These are phyloP conservation scores for Crucihimalaya himalaica DNA, from an alignment of 345 rosid genomes.

Conservation along the genomic window DNA sequence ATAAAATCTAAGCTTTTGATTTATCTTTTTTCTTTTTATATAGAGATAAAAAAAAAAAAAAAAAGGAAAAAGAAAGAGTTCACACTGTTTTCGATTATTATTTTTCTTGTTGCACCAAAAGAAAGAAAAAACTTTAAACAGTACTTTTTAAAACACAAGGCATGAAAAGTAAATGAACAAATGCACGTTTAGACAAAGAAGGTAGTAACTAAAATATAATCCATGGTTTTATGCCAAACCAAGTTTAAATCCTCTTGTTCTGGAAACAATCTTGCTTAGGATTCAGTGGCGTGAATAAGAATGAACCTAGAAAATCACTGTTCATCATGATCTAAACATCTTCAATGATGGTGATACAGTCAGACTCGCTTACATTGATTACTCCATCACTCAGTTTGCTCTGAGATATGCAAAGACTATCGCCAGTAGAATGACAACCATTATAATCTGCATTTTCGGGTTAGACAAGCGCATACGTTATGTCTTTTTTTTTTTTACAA, in stretches of 20 bases:
- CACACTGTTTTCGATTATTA: background rate
- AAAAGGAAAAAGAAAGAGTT: background rate
- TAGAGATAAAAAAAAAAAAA: background rate
- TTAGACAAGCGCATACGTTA: background rate
- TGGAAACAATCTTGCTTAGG: slow-evolving; percentile 28
- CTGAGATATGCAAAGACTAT: slow-evolving; percentile 49
- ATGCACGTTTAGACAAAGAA: slow-evolving; percentile 10
- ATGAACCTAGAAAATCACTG: slow-evolving; percentile 16
- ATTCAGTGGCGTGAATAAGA: slow-evolving; percentile 10
- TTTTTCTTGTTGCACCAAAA: background rate
- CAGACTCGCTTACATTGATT: background rate
- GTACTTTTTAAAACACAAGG: background rate
- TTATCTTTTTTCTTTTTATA: background rate
- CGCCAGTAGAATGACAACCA: slow-evolving; percentile 53
- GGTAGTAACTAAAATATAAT: slow-evolving; percentile 12
- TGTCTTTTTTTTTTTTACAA: background rate
- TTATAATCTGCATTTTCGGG: slow-evolving; percentile 45
- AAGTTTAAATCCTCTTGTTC: slow-evolving; percentile 15
- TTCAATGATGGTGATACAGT: background rate
- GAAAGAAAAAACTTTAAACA: background rate
- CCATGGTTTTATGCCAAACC: slow-evolving; percentile 23
- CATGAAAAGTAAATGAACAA: slow-evolving; percentile 14
- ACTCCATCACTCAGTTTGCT: slow-evolving; percentile 34
- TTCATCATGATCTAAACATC: slow-evolving; percentile 8
- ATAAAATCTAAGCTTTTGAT: background rate